Evolutionary conservation across 805 yeast genomes (phyloP).

Genomic region (Metschnikowia aberdeeniae): DNA sequence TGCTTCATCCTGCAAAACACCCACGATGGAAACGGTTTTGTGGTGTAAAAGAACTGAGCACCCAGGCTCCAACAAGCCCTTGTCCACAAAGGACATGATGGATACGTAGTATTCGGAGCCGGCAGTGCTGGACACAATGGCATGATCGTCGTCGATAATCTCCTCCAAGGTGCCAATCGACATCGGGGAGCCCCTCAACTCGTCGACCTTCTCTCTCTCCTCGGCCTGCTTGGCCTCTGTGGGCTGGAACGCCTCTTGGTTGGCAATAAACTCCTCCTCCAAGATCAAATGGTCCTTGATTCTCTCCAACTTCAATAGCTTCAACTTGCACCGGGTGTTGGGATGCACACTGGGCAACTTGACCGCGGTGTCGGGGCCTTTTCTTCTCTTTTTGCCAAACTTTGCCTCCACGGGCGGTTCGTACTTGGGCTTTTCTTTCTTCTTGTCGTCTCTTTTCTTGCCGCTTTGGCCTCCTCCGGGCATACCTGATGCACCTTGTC

Average conservation of each 20-base stretch:
- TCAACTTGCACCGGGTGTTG: constrained; percentile 88
- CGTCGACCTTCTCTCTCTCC: constrained; percentile 92
- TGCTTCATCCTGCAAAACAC: constrained; percentile 96
- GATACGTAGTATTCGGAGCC: constrained; percentile 98
- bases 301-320: constrained; percentile 87
- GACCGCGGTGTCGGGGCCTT: constrained; percentile 82
- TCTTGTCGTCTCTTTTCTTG: constrained; percentile 53
- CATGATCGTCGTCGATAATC: constrained; percentile 97
- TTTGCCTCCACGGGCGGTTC: constrained; percentile 98
- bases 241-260: constrained; percentile 91
- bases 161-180: constrained; percentile 95
- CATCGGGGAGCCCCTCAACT: constrained; percentile 93
- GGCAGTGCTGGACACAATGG: constrained; percentile 91
- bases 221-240: constrained; percentile 96
- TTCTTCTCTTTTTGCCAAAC: constrained; percentile 88
- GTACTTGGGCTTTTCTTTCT: constrained; percentile 89
- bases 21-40: constrained; percentile 93
- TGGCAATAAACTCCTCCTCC: constrained; percentile 94
- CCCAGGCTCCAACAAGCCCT: constrained; percentile 93
- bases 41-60: constrained; percentile 94
- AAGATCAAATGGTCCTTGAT: constrained; percentile 91
- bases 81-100: constrained; percentile 93
- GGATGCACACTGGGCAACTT: constrained; percentile 88
- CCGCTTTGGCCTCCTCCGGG: constrained; percentile 45
- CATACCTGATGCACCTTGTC: constrained; percentile 55